Evolutionary conservation across 2,329 filamentous ascomycete species (phyloP), one percentile per base, ranked within the genome.

Genomic region (Magnaporthiopsis poae): DNA sequence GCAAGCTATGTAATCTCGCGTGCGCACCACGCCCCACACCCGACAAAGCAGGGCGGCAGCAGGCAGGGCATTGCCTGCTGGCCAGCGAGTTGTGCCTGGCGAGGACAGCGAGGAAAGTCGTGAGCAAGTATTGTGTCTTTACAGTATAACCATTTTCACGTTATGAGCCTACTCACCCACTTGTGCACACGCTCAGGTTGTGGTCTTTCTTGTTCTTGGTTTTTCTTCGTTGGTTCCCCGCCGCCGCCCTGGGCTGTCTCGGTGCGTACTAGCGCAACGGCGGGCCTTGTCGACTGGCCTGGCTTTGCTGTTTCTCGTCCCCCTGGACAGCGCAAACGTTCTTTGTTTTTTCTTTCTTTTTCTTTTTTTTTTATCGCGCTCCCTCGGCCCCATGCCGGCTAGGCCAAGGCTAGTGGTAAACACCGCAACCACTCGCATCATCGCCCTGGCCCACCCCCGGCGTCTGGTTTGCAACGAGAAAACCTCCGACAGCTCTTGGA

Each of bases 401-500:
- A 25, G 46, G 46, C 27, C 27, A 27, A 25, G 46, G 46, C 46
- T 56, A 21, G 21, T 56, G n/a, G 46, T 56, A 56, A 56, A 56
- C 46, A 56, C 18, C 46, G 62, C 27, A 36, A 36, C 35, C 35
- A 63, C 36, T 52, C 64, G 46, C 39, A 65, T 31, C 60, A 39
- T 31, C 65, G 63, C 62, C 63, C 56, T 64, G 36, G 60, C 63
- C 68, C 64, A 65, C 60, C 46, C 64, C 36, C 33, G 75, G 73
- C 71, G 72, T 74, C 73, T 77, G 76, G 79, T 79, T 77, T 77
- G 76, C 31, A 76, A 74, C 46, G 46, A 74, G 78, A 76, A 80
- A 80, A 78, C 76, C 77, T 81, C 78, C 79, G 79, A 80, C 70
- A 71, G 70, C 71, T 74, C 74, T 76, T 76, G 70, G 74, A 71